Percentiles rank a stretch among this genome's conserved stretches.
Evolutionary conservation across 306 rosid genomes (phyloP).

Genomic region (Acacia crassicarpa): DNA sequence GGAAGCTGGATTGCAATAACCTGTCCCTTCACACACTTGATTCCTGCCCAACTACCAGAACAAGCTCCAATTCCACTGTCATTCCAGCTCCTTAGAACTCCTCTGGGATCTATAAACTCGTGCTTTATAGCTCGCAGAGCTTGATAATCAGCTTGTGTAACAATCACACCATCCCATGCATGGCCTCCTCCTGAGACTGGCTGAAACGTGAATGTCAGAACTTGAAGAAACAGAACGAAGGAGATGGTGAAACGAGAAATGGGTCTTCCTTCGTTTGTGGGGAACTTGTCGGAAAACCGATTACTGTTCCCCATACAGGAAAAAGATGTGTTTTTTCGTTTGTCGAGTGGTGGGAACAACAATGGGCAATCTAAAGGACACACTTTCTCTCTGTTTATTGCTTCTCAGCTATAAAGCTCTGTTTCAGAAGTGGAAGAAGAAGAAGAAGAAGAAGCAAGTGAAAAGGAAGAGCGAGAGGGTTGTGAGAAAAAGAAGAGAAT

Average conservation of each 20-base stretch:
- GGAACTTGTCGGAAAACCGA: background rate
- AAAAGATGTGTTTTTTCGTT: background rate
- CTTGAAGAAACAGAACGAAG: slow-evolving; percentile 33
- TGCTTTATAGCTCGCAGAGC: slow-evolving; percentile 67
- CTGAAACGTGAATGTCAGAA: slow-evolving; percentile 19
- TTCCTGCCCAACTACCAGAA: slow-evolving; percentile 90
- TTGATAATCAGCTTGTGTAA: slow-evolving; percentile 60
- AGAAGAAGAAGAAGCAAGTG: background rate
- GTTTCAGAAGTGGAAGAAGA: background rate
- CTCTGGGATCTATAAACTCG: slow-evolving; percentile 61
- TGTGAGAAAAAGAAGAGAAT: slow-evolving; percentile 1
- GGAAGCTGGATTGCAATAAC: slow-evolving; percentile 94
- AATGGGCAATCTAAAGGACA: slow-evolving; percentile 21
- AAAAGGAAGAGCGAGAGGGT: slow-evolving; percentile 10
- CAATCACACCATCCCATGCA: slow-evolving; percentile 63
- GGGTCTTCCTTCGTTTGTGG: background rate
- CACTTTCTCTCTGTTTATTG: background rate
- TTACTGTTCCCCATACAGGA: slow-evolving; percentile 57
- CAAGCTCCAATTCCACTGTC: slow-evolving; percentile 77
- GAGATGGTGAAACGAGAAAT: background rate
- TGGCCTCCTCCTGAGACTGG: slow-evolving; percentile 49
- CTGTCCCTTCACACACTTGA: slow-evolving; percentile 85
- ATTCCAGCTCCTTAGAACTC: slow-evolving; percentile 81
- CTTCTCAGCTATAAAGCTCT: background rate
- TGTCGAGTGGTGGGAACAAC: background rate